phyloP scores from a whole-genome alignment of 495 filamentous ascomycete genomes.

The Tuber calosporum region DNA sequence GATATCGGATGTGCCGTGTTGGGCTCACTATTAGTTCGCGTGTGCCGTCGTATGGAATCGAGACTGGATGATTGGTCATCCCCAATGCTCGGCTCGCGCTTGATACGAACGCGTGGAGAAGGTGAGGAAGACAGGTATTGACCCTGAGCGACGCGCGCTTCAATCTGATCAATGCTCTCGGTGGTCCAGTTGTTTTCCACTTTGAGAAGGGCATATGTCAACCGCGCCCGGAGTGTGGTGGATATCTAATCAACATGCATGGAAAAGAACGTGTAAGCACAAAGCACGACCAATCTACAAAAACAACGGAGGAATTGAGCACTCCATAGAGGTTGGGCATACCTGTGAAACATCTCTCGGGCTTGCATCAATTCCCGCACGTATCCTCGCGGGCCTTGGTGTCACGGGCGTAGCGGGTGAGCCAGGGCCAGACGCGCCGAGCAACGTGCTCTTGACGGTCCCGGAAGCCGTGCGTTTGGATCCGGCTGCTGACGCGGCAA shows the following conservation, averaged over 20 bases:
- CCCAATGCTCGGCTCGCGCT: slow-evolving; percentile 37
- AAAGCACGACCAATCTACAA: slow-evolving; percentile 16
- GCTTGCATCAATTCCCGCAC: slow-evolving; percentile 36
- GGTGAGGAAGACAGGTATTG: slow-evolving; percentile 43
- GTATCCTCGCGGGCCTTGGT: slow-evolving; percentile 36
- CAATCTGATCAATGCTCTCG: slow-evolving; percentile 49
- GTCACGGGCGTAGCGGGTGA: slow-evolving; percentile 36
- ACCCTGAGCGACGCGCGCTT: slow-evolving; percentile 48
- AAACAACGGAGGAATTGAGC: slow-evolving; percentile 32
- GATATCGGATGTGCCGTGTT: slow-evolving; percentile 35
- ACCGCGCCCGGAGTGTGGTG: slow-evolving; percentile 56
- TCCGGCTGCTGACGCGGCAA: slow-evolving; percentile 32
- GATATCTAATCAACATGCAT: slow-evolving; percentile 50
- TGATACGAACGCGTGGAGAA: slow-evolving; percentile 37
- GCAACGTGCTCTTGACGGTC: slow-evolving; percentile 37
- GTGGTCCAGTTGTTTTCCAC: slow-evolving; percentile 62
- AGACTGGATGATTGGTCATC: slow-evolving; percentile 31
- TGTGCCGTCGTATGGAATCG: slow-evolving; percentile 34
- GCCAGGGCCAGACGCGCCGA: slow-evolving; percentile 33
- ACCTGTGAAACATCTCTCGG: slow-evolving; percentile 41
- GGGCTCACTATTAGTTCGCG: slow-evolving; percentile 39
- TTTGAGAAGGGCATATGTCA: slow-evolving; percentile 66
- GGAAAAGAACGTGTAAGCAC: slow-evolving; percentile 35
- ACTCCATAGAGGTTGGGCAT: slow-evolving; percentile 31
- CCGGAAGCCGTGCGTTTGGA: slow-evolving; percentile 40